Evolutionary conservation across 805 yeast genomes (phyloP).

Genomic region (Zygotorulaspora florentina): DNA sequence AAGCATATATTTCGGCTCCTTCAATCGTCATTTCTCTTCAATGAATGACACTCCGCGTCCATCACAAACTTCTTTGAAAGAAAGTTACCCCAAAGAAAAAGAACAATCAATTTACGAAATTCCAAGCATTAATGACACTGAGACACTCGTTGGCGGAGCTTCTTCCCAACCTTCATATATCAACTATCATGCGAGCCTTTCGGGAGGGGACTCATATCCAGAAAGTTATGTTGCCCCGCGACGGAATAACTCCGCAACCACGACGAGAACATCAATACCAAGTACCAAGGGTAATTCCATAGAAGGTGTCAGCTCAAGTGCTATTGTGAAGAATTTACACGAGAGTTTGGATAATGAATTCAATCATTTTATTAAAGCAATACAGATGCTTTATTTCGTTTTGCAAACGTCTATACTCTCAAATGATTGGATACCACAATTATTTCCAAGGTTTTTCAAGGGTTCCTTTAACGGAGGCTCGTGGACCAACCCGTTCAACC

Average conservation of each 20-base stretch:
- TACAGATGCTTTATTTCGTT: slow-evolving; percentile 29
- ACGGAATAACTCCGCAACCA: slow-evolving; percentile 9
- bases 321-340: slow-evolving; percentile 29
- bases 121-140: slow-evolving; percentile 21
- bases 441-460: slow-evolving; percentile 63
- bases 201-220: slow-evolving; percentile 7
- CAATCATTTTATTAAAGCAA: slow-evolving; percentile 29
- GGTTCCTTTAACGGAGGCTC: slow-evolving; percentile 74
- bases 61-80: slow-evolving; percentile 10
- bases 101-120: background rate
- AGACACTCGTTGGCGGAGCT: slow-evolving; percentile 14
- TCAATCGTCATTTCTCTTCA: slow-evolving; percentile 4
- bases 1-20: slow-evolving; percentile 47
- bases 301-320: slow-evolving; percentile 39
- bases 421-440: slow-evolving; percentile 49
- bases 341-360: slow-evolving; percentile 28
- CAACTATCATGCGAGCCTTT: background rate
- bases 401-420: slow-evolving; percentile 22
- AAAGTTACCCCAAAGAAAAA: slow-evolving; percentile 5
- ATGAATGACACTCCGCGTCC: slow-evolving; percentile 11
- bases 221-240: slow-evolving; percentile 4
- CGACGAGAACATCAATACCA: slow-evolving; percentile 9
- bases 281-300: slow-evolving; percentile 35
- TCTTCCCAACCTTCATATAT: slow-evolving; percentile 1
- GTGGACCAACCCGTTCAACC: slow-evolving; percentile 66